Evolutionary conservation across 1,139 yeast genomes (phyloP).

Genomic region (Lodderomyces jiufengensis): DNA sequence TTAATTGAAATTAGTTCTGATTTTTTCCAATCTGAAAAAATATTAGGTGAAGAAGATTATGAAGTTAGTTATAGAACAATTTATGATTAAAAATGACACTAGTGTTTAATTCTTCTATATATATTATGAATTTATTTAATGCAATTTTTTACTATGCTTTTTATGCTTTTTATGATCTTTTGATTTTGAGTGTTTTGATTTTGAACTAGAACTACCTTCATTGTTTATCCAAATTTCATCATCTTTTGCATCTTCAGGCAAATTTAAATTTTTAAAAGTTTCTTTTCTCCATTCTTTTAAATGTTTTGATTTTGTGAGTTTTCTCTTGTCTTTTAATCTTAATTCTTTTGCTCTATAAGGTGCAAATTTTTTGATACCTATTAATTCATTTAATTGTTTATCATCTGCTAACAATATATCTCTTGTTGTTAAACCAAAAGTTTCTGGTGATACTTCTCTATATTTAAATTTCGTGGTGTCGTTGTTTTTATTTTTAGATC

Average conservation of each 20-base stretch:
- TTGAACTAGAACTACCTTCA: conserved; percentile 7
- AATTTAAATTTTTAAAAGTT: conserved; percentile 62
- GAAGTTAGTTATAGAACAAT: conserved; percentile 11
- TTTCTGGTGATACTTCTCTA: conserved; percentile 93
- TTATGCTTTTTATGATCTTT: neutral
- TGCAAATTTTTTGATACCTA: conserved; percentile 89
- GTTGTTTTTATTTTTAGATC: conserved; percentile 31
- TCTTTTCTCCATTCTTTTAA: conserved; percentile 87
- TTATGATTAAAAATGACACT: no score
- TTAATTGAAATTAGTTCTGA: conserved; percentile 31
- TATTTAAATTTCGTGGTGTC: conserved; percentile 65
- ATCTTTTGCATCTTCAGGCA: conserved; percentile 30
- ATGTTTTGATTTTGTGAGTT: conserved; percentile 77
- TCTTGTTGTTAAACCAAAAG: conserved; percentile 79
- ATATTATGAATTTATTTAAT: neutral
- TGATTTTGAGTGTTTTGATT: neutral
- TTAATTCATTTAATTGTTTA: conserved; percentile 71
- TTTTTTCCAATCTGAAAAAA: conserved; percentile 13
- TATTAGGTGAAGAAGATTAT: conserved; percentile 11
- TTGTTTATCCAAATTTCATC: conserved; percentile 38
- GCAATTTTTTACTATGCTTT: neutral
- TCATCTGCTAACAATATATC: conserved; percentile 93
- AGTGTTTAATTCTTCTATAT: no score
- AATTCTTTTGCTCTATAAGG: conserved; percentile 81
- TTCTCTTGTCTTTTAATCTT: conserved; percentile 74